Evolutionary conservation across 73 alveolate species (phyloP), one percentile per base, ranked within the genome.

Genomic region (Paraurostyla sp.): DNA sequence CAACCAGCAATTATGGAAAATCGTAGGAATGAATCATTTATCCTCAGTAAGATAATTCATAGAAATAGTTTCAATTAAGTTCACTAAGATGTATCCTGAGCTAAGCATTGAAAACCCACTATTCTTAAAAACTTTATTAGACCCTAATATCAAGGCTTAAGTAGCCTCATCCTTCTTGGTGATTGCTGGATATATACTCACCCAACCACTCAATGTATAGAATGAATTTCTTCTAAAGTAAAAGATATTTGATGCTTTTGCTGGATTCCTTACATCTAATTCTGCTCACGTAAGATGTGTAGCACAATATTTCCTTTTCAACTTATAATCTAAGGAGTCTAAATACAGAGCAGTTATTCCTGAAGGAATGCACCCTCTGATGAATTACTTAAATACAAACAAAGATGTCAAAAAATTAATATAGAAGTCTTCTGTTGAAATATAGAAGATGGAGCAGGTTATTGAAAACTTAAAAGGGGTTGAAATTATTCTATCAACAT

Each of bases 221-320:
- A 50, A 73, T 27, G 62, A 46, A 41, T 48, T 46, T 60, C 62
- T 41, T 7, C 36, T 46, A 32, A 84, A 63, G 38, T 27, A 45
- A 18, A 60, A 49, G 0, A 65, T 84, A 13, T 69, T 84, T 30
- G 78, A 63, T 4, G 20, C 32, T 13, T n/a, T 84, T 33, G 58
- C 73, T 38, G 87, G 87, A 18, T 84, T 84, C 76, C 33, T 65
- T 62, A 84, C 84, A 0, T 68, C 87, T 15, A 84, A 84, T 27
- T 49, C 88, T 0, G 92, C 92, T 0, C 92, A 84, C 60, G 71
- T 73, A 6, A 46, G 92, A 41, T 52, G 92, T 45, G 80, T 76
- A 16, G 83, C 87, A 20, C 87, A 84, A 36, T 69, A 46, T 27
- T 51, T 84, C 57, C 68, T 84, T 40, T 46, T 35, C 62, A 59